Base-by-base conservation (phyloP, 139 green algal genomes). In the Haematococcus sp. region DNA sequence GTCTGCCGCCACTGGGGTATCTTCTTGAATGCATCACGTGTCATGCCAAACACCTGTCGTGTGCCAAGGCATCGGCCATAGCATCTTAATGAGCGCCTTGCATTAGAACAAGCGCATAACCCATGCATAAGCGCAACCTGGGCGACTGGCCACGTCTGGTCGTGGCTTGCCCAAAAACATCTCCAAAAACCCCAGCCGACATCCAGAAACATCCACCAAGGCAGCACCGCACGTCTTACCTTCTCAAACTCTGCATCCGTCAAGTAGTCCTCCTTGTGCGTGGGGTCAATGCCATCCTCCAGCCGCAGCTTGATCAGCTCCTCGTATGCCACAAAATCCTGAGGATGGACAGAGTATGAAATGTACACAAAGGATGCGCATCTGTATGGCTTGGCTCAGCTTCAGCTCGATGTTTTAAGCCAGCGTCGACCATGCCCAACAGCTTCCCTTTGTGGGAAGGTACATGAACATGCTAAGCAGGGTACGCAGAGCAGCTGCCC, bases 231-330 rank as follows among this genome's bases (percentile, higher is more conserved):
- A 9, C 34, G 5, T 16, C 61, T 20, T 43, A 76, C 65, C 32
- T 43, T 63, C 32, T 55, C 33, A 63, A 90, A 90, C 31, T 88
- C 85, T 17, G 35, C 54, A 2, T 79, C 76, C 27, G 4, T 61
- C 17, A 90, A 75, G 69, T 90, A 90, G 44, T 90, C 81, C 77
- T 90, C 85, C 68, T 83, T 83, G 60, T 79, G 67, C 1, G 81
- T 87, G 4, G 79, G 79, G 60, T 90, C 84, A 32, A 90, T 86
- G 56, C 84, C 77, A 58, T 81, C 75, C 68, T 89, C 84, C 28
- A 87, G 46, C 4, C 81, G 74, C 71, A 90, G 77, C 63, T 67
- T 75, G 23, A 82, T 33, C 49, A 90, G 84, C 68, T 87, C 74
- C 2, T 69, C 74, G 27, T 85, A 87, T 3, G 70, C 52, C 17